Conservation (phyloP, 2,329 filamentous ascomycete species). For the Colletotrichum zoysiae region DNA sequence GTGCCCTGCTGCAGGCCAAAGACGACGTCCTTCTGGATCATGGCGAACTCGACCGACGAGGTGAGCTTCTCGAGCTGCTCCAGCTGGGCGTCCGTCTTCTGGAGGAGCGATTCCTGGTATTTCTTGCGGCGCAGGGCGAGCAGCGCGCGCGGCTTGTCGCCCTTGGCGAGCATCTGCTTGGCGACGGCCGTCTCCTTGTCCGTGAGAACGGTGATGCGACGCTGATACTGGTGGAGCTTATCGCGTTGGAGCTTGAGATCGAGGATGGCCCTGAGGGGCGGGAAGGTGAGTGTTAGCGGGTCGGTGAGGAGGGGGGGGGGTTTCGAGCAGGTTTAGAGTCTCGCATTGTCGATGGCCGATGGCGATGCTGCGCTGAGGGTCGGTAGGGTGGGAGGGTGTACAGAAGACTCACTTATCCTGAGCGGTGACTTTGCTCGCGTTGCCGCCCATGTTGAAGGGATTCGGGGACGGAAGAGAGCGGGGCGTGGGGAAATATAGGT, state of each 20-base stretch:
- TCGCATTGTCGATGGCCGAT: conserved; percentile 22
- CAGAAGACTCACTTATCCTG: conserved; percentile 82
- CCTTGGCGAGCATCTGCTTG: conserved; percentile 81
- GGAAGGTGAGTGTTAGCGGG: background rate
- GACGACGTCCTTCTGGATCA: conserved; percentile 96
- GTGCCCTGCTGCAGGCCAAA: conserved; percentile 95
- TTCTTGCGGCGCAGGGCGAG: conserved; percentile 94
- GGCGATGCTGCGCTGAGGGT: conserved; percentile 1
- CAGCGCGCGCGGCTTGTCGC: conserved; percentile 85
- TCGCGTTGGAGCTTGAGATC: conserved; percentile 98
- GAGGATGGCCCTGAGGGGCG: conserved; percentile 83
- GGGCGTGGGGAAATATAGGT: background rate
- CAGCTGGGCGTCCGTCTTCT: conserved; percentile 93
- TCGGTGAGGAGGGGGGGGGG: background rate
- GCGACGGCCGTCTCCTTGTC: conserved; percentile 90
- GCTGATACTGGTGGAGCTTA: conserved; percentile 96
- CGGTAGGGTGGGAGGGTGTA: background rate
- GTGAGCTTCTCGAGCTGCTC: conserved; percentile 92
- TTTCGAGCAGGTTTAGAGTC: conserved; percentile 30
- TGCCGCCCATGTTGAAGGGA: conserved; percentile 63
- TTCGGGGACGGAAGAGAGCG: background rate
- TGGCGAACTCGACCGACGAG: conserved; percentile 91
- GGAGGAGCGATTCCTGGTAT: conserved; percentile 91
- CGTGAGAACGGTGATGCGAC: conserved; percentile 87
- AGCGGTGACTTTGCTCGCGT: conserved; percentile 69